phyloP scores from a whole-genome alignment of 2,329 filamentous ascomycete species.

The Phaeosphaeria sp. region DNA sequence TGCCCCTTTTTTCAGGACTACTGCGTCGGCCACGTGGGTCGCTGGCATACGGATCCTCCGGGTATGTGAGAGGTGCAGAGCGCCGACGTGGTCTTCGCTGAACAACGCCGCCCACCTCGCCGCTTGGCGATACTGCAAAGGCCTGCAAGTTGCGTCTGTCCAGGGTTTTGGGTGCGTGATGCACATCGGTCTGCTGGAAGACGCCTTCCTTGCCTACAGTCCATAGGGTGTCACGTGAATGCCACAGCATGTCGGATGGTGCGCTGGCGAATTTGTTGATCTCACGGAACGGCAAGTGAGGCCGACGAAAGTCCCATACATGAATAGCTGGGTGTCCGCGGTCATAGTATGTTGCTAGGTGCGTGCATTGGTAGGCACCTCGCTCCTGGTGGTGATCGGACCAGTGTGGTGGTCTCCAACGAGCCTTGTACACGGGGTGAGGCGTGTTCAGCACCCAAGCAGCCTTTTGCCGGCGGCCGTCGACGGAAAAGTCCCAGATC shows the following conservation, averaged over 20 bases:
- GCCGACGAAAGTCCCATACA: constrained; percentile 69
- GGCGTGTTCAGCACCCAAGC: constrained; percentile 65
- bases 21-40: constrained; percentile 53
- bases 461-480: constrained; percentile 65
- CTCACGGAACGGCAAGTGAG: constrained; percentile 67
- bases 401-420: constrained; percentile 68
- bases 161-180: constrained; percentile 65
- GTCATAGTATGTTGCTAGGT: constrained; percentile 68
- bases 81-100: constrained; percentile 58
- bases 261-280: constrained; percentile 63
- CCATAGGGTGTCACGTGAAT: constrained; percentile 69
- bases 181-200: constrained; percentile 69
- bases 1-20: constrained; percentile 55
- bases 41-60: constrained; percentile 46
- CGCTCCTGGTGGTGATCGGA: constrained; percentile 59
- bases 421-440: constrained; percentile 66
- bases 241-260: constrained; percentile 68
- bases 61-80: constrained; percentile 50
- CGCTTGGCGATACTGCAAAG: constrained; percentile 64
- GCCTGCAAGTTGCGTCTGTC: constrained; percentile 64
- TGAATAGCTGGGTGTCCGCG: constrained; percentile 67
- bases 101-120: constrained; percentile 62
- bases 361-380: constrained; percentile 66
- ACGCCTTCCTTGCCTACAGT: constrained; percentile 67
- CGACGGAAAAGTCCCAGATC: constrained; percentile 68